Percentiles rank a stretch among this genome's conserved stretches.
These are phyloP conservation scores for Acacia concinna DNA, from an alignment of 331 rosid species.

Conservation along the genomic window DNA sequence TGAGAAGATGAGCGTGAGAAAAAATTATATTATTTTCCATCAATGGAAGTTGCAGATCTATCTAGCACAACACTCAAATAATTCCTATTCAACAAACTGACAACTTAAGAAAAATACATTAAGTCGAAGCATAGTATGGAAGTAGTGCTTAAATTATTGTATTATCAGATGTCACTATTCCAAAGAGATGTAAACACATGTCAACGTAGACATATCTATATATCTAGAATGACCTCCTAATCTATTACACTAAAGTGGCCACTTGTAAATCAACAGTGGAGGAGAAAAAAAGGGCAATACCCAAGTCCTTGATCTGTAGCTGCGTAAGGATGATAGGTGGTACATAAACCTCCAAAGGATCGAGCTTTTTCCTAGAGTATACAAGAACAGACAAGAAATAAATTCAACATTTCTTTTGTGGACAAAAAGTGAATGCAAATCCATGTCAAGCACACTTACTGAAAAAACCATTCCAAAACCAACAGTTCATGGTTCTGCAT, in stretches of 20 bases:
- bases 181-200: neutral
- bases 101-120: neutral
- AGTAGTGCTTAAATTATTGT: neutral
- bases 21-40: conserved; percentile 20
- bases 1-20: conserved; percentile 22
- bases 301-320: conserved; percentile 85
- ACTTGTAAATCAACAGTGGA: neutral
- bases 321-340: conserved; percentile 80
- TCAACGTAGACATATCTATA: neutral
- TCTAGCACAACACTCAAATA: neutral
- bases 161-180: conserved; percentile 14
- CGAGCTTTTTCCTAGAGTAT: conserved; percentile 69
- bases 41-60: conserved; percentile 8
- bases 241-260: neutral
- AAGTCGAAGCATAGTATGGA: neutral
- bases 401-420: neutral
- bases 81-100: neutral
- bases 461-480: conserved; percentile 2
- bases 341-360: conserved; percentile 81
- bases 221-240: conserved; percentile 7
- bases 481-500: conserved; percentile 1
- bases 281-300: conserved; percentile 40
- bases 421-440: neutral
- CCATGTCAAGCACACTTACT: conserved; percentile 12
- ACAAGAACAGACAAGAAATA: conserved; percentile 11